Percentiles rank a stretch among this genome's conserved stretches.
phyloP scores from a whole-genome alignment of 83 land plant genomes.

The Picea abies region DNA sequence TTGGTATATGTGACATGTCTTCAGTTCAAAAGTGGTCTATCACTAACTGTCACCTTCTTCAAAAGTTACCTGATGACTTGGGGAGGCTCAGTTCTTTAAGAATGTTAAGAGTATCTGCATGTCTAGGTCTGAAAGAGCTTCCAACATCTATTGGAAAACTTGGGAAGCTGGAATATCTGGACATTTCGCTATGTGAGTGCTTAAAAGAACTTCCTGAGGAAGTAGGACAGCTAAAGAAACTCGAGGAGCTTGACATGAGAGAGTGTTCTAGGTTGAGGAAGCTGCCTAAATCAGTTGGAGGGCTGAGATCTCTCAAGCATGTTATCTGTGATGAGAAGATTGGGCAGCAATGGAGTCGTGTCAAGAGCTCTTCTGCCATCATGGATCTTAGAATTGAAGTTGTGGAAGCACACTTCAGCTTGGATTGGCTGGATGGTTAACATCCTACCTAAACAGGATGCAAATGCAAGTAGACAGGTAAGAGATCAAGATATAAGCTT shows the following conservation, averaged over 20 bases:
- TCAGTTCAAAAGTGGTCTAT: conserved; percentile 37
- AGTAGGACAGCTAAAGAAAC: conserved; percentile 27
- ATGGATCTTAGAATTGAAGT: background rate
- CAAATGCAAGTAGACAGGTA: too few species aligned
- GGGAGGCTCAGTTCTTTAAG: conserved; percentile 33
- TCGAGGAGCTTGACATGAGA: conserved; percentile 71
- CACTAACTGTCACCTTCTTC: conserved; percentile 48
- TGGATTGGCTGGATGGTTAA: conserved; percentile 7
- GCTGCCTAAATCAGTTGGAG: conserved; percentile 31
- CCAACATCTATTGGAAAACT: conserved; percentile 42
- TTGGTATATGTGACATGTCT: conserved; percentile 27
- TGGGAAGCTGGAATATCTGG: conserved; percentile 40
- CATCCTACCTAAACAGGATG: too few species aligned
- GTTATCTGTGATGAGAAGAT: conserved; percentile 62
- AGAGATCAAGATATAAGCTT: too few species aligned
- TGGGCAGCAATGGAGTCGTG: conserved; percentile 32
- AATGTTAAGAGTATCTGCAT: conserved; percentile 44
- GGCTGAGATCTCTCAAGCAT: conserved; percentile 30
- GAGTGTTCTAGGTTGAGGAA: conserved; percentile 39
- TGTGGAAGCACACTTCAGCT: background rate
- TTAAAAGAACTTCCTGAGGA: conserved; percentile 48
- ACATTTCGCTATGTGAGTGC: conserved; percentile 55
- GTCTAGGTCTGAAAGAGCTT: conserved; percentile 42
- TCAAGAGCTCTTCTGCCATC: background rate
- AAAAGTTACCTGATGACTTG: conserved; percentile 38